These are phyloP conservation scores for Houttuynia cordata DNA, from an alignment of 164 flowering plant species.

Conservation along the genomic window DNA sequence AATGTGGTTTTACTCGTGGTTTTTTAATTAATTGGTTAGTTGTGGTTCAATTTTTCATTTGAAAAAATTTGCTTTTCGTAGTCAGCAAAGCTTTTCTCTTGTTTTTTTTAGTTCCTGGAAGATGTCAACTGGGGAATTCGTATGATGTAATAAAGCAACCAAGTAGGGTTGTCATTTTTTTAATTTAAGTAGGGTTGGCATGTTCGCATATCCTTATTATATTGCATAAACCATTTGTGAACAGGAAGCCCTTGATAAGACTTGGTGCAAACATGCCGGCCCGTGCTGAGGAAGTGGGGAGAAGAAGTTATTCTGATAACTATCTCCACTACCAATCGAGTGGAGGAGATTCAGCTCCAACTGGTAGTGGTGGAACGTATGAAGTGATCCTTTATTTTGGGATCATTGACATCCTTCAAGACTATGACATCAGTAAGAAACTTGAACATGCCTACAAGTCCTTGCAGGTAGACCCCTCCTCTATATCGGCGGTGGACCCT, in stretches of 20 bases:
- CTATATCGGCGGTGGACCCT: slow-evolving; percentile 86
- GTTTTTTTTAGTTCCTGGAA: too few species aligned
- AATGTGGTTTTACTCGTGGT: neutral
- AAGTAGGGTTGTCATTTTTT: neutral
- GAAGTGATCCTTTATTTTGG: slow-evolving; percentile 19
- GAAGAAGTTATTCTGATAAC: slow-evolving; percentile 18
- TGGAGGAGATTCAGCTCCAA: slow-evolving; percentile 14
- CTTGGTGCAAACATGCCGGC: slow-evolving; percentile 37
- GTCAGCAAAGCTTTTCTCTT: too few species aligned
- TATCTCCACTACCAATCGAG: slow-evolving; percentile 2
- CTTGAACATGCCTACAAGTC: slow-evolving; percentile 89
- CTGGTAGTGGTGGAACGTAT: slow-evolving; percentile 11
- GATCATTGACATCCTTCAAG: slow-evolving; percentile 43
- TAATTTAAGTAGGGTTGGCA: too few species aligned
- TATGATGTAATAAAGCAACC: too few species aligned
- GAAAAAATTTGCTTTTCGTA: too few species aligned
- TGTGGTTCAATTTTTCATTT: too few species aligned
- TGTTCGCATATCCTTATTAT: too few species aligned
- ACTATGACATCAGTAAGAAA: slow-evolving; percentile 25
- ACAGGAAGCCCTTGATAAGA: slow-evolving; percentile 21
- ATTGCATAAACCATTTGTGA: neutral
- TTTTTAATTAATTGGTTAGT: too few species aligned
- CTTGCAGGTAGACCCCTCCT: slow-evolving; percentile 63
- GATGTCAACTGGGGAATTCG: too few species aligned
- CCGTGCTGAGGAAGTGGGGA: slow-evolving; percentile 21